These are phyloP conservation scores for Fusarium decemcellulare DNA, from an alignment of 2,329 filamentous ascomycete species.

Conservation along the genomic window DNA sequence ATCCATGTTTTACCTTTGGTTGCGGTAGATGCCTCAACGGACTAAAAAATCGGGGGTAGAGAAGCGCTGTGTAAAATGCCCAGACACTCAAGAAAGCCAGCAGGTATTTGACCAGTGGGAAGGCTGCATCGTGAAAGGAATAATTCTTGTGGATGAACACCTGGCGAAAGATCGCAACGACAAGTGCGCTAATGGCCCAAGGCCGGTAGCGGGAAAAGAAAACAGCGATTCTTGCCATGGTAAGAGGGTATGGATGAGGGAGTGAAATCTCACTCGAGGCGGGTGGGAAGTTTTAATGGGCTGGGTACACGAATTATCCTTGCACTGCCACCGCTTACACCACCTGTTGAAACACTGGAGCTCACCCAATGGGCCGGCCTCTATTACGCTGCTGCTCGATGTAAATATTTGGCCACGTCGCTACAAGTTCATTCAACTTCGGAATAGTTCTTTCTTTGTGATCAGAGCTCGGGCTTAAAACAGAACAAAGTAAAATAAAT, in stretches of 20 bases:
- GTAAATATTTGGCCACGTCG: too few relatives aligned
- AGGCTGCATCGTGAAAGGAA: constrained; percentile 2
- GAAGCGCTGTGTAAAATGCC: constrained; percentile 11
- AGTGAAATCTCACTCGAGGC: constrained; percentile 5
- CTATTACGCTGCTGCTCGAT: too few relatives aligned
- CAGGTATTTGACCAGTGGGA: constrained; percentile 12
- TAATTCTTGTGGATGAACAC: neutral
- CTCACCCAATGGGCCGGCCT: too few relatives aligned
- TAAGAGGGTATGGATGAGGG: constrained; percentile 4
- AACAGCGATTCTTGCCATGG: constrained; percentile 21
- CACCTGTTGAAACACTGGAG: too few relatives aligned
- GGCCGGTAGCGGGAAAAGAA: constrained; percentile 27
- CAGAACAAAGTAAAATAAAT: too few relatives aligned
- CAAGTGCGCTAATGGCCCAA: constrained; percentile 21
- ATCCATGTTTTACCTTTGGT: neutral
- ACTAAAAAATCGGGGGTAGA: constrained; percentile 28
- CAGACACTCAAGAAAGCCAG: constrained; percentile 13
- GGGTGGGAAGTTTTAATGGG: neutral
- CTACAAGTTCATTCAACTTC: too few relatives aligned
- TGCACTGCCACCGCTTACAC: too few relatives aligned
- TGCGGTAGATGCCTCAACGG: constrained; percentile 22
- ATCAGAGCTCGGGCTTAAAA: too few relatives aligned
- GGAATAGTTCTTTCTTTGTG: too few relatives aligned
- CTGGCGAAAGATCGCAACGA: neutral
- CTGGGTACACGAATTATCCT: neutral